phyloP scores from a whole-genome alignment of 345 rosid species.

The Populus alba region DNA sequence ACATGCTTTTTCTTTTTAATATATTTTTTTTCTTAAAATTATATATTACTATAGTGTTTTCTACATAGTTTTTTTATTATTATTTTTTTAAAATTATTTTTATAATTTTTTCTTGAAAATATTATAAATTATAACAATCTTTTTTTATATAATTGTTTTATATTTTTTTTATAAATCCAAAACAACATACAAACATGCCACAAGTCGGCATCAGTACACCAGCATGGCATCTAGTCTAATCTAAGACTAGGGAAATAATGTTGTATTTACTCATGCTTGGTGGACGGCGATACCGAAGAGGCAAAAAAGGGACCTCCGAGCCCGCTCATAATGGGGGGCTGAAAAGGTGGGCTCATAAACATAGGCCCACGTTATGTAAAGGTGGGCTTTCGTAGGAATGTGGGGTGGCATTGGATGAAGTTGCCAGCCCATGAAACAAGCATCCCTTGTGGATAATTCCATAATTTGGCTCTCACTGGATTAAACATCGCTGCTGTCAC shows the following conservation, averaged over 20 bases:
- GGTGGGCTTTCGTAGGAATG: background rate
- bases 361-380: background rate
- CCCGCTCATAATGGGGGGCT: background rate
- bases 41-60: no score
- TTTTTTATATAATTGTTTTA: no score
- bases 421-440: background rate
- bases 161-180: no score
- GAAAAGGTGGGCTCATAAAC: background rate
- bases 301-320: background rate
- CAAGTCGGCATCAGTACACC: no score
- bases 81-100: no score
- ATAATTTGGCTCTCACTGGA: background rate
- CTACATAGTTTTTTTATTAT: no score
- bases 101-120: no score
- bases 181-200: no score
- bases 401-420: background rate
- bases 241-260: no score
- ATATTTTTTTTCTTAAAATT: no score
- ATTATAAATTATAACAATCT: no score
- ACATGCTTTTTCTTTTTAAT: no score
- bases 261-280: background rate
- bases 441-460: slow-evolving; percentile 2
- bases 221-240: background rate
- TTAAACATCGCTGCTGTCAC: background rate
- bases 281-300: background rate